Base-by-base conservation (phyloP, 2,329 filamentous ascomycete species). In the Colletotrichum salicis region DNA sequence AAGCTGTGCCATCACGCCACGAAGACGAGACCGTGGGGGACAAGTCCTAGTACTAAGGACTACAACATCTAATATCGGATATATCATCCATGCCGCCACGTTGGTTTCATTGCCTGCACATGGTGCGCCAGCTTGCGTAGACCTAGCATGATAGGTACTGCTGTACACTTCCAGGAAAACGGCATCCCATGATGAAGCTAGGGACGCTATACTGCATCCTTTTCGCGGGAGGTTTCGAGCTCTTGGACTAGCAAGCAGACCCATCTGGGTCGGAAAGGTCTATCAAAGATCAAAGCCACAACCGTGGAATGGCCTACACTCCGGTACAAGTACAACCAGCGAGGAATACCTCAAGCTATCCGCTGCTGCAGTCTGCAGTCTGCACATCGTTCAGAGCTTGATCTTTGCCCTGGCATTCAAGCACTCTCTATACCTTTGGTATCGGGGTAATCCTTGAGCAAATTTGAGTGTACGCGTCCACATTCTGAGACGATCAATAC, bases 41-140 rank as follows among this genome's bases (percentile, higher is more conserved):
- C n/a, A 11, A 48, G 35, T 71, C 67, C 33, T 51, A 45, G 56
- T 57, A 48, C 19, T 13, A 54, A 45, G 29, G 15, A 41, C 48
- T 61, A 22, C 31, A 58, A 37, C 52, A 12, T 19, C 54, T 62
- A 54, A 67, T 61, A 41, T 61, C 63, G 51, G 64, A 57, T 48
- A 61, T 67, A 15, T 19, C 48, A 67, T 61, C 22, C 51, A 56
- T 52, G 64, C 33, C 41, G 41, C 41, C 31, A 27, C 31, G n/a
- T 56, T 51, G 37, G 48, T 56, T 61, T 65, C 59, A 48, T 55
- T 63, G 65, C 66, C 55, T 60, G 62, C 55, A 19, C 27, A 35
- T 41, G 54, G 60, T 52, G 55, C 62, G 55, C 45, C 27, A 41
- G 41, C 24, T 33, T 65, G 60, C 41, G 31, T 52, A 69, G 52